A percentile compares a stretch with the other conserved stretches of the same genome.
These are phyloP conservation scores for Dothiorella sarmentorum DNA, from an alignment of 2,329 filamentous ascomycete species.

Conservation along the genomic window DNA sequence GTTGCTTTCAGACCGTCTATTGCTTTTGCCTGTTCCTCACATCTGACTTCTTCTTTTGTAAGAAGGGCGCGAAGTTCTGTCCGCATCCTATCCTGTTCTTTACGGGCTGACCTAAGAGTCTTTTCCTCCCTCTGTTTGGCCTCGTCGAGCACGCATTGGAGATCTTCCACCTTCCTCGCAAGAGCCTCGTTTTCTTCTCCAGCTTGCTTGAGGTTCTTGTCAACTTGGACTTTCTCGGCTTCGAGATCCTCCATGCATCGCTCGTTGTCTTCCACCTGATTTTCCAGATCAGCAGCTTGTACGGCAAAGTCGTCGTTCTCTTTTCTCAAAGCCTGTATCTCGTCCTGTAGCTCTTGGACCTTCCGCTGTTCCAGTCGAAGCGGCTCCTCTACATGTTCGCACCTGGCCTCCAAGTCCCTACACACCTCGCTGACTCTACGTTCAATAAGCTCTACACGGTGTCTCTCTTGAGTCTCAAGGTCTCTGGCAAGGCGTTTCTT, in stretches of 20 bases:
- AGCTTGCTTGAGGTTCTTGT: conserved; percentile 37
- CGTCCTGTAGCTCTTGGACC: conserved; percentile 30
- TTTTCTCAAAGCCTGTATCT: conserved; percentile 32
- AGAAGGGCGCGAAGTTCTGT: conserved; percentile 31
- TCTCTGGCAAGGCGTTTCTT: conserved; percentile 43
- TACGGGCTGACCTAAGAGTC: conserved; percentile 24
- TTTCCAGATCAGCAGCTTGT: conserved; percentile 36
- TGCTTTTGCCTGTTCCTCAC: conserved; percentile 26
- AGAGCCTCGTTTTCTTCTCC: conserved; percentile 39
- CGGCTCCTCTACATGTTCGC: conserved; percentile 53
- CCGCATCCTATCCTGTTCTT: conserved; percentile 34
- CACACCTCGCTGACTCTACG: conserved; percentile 52
- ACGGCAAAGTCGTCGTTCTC: conserved; percentile 35
- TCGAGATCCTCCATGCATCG: conserved; percentile 39
- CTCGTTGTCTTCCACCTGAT: conserved; percentile 35
- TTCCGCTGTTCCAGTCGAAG: conserved; percentile 45
- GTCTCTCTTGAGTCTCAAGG: conserved; percentile 37
- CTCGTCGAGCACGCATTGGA: conserved; percentile 38
- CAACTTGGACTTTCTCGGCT: conserved; percentile 38
- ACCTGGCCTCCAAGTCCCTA: conserved; percentile 55
- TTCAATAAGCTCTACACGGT: conserved; percentile 47
- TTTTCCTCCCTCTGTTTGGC: conserved; percentile 34
- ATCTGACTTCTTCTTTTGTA: conserved; percentile 45
- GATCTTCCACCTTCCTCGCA: conserved; percentile 29
- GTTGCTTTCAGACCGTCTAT: conserved; percentile 17